Evolutionary conservation across 352 stramenopile genomes (phyloP).

Genomic region (Phytopythium chamaehyphon): DNA sequence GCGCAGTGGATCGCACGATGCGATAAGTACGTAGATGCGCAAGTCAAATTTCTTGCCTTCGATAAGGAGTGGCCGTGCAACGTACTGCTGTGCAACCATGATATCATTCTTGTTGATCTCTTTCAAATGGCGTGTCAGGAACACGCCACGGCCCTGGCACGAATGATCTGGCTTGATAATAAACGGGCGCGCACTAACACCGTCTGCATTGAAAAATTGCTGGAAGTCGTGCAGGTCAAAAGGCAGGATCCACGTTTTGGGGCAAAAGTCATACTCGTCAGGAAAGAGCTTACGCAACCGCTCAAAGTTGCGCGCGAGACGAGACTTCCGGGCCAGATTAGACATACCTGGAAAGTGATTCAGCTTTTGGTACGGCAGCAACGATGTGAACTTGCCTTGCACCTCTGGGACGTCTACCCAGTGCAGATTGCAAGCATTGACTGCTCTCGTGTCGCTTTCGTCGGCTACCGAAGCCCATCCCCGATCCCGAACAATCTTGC

Average conservation of each 20-base stretch:
- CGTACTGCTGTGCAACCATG: conserved; percentile 86
- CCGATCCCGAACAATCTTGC: conserved; percentile 68
- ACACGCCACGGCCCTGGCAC: conserved; percentile 92
- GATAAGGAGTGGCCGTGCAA: conserved; percentile 69
- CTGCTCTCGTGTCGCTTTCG: conserved; percentile 58
- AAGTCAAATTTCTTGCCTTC: conserved; percentile 93
- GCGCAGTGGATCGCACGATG: conserved; percentile 79
- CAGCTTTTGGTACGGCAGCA: conserved; percentile 92
- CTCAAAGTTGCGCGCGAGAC: conserved; percentile 94
- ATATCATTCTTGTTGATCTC: conserved; percentile 87
- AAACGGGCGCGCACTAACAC: conserved; percentile 89
- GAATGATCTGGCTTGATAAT: conserved; percentile 95
- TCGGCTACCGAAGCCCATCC: conserved; percentile 75
- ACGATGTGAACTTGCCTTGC: conserved; percentile 79
- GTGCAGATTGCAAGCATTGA: conserved; percentile 88
- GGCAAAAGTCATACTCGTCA: conserved; percentile 92
- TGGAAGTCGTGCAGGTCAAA: conserved; percentile 92
- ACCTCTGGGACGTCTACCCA: conserved; percentile 95
- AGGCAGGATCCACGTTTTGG: conserved; percentile 96
- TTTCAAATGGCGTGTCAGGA: conserved; percentile 90
- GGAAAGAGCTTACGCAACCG: conserved; percentile 95
- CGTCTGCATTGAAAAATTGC: conserved; percentile 86
- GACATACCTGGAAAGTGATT: conserved; percentile 97
- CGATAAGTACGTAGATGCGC: conserved; percentile 90
- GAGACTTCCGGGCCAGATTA: conserved; percentile 93